These are phyloP conservation scores for Cafeteria roenbergensis DNA, from an alignment of 108 stramenopile genomes.

Conservation along the genomic window DNA sequence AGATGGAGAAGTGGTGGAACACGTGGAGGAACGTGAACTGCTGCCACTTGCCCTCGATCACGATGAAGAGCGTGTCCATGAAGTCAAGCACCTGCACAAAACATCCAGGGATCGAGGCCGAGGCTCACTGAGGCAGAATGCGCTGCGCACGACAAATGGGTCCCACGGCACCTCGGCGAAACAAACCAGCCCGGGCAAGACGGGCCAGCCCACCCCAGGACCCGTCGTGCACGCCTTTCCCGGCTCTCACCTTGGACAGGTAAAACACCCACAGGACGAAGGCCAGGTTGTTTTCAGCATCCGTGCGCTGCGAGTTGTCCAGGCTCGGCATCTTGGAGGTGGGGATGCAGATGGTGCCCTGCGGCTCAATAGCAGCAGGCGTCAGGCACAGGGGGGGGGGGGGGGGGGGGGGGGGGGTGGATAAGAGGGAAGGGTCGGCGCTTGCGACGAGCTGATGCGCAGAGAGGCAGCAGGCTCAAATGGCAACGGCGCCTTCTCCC, in stretches of 20 bases:
- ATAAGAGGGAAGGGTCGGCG: no score
- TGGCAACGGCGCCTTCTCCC: no score
- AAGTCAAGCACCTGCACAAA: conserved; percentile 71
- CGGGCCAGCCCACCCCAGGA: not conserved
- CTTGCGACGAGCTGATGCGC: no score
- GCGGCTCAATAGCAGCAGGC: no score
- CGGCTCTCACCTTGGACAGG: conserved; percentile 66
- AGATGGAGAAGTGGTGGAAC: conserved; percentile 98
- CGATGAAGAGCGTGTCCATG: conserved; percentile 96
- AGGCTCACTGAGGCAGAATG: not conserved
- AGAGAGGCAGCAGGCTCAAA: no score
- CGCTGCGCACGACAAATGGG: not conserved
- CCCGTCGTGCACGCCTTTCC: not conserved
- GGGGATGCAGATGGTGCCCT: conserved; percentile 2
- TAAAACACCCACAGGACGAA: conserved; percentile 94
- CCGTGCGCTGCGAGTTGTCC: no score
- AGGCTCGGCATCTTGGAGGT: not conserved
- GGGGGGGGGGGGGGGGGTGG: no score
- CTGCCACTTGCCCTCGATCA: conserved; percentile 88
- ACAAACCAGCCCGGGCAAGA: not conserved
- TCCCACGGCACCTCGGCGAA: not conserved
- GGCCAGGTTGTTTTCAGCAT: conserved; percentile 57
- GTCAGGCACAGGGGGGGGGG: no score
- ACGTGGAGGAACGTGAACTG: conserved; percentile 95
- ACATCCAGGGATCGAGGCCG: not conserved